Percentiles rank a stretch among this genome's conserved stretches.
phyloP scores from a whole-genome alignment of 2,329 filamentous ascomycete species.

The Fusarium xyrophilum region DNA sequence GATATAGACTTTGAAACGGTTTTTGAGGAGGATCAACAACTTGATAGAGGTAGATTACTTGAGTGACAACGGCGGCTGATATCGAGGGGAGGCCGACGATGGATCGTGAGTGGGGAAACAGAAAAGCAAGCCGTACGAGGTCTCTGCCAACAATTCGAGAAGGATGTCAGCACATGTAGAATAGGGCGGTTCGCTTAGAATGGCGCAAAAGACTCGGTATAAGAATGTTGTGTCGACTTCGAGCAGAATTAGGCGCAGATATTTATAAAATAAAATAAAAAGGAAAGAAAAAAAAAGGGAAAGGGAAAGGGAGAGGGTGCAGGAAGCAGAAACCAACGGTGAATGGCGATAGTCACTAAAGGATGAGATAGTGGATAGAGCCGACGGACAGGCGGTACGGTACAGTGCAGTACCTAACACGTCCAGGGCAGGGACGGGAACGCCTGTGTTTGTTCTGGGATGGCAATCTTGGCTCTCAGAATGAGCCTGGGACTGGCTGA shows the following conservation, averaged over 20 bases:
- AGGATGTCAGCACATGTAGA: constrained; percentile 38
- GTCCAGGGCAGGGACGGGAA: constrained; percentile 35
- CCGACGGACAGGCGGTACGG: constrained; percentile 29
- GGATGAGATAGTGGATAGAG: constrained; percentile 32
- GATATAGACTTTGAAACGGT: constrained; percentile 6
- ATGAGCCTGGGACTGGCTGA: constrained; percentile 29
- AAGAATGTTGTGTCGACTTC: background rate
- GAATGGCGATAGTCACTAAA: constrained; percentile 29
- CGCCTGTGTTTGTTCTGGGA: constrained; percentile 31
- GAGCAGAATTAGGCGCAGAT: constrained; percentile 8
- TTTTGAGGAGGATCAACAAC: constrained; percentile 11
- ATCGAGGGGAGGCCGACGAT: constrained; percentile 30
- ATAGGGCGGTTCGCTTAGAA: constrained; percentile 2
- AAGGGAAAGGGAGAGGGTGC: constrained; percentile 29
- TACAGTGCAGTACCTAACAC: background rate
- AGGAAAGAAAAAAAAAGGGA: no score
- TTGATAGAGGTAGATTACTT: constrained; percentile 19
- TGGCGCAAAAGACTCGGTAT: background rate
- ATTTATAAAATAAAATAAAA: no score
- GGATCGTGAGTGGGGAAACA: constrained; percentile 28
- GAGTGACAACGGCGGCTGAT: constrained; percentile 23
- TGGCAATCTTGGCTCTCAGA: constrained; percentile 31
- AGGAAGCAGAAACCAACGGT: constrained; percentile 33
- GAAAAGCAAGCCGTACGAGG: constrained; percentile 26
- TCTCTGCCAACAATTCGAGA: constrained; percentile 28